Evolutionary conservation across 2,329 filamentous ascomycete species (phyloP), one percentile per base, ranked within the genome.

Genomic region (Macroventuria anomochaeta): DNA sequence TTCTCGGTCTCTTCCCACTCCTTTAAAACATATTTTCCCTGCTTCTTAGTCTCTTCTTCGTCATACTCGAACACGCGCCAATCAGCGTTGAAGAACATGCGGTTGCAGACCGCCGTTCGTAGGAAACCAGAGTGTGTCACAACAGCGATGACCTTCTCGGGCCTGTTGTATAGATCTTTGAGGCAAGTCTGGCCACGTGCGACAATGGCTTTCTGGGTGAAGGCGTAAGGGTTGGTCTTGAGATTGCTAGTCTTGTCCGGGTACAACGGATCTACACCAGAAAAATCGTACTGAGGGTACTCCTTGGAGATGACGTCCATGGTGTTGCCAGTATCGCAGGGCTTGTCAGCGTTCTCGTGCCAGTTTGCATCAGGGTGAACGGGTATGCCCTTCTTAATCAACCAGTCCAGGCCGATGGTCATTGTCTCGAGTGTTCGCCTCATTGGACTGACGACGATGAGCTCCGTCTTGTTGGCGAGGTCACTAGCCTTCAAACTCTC

Each of bases 51-150:
- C 65, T 83, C 79, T 3, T 68, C 72, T 5, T 72, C 72, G 2
- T 71, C 77, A 59, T 85, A 85, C 15, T 83, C 79, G 62, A 88
- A 88, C 25, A 88, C 75, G 11, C 86, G 80, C 69, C 85, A 89
- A 63, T 89, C 86, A 10, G 82, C 83, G 57, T 88, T 88, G 67
- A 81, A 82, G 52, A 73, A 77, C 46, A 69, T 62, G 18, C 70
- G 65, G 34, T 84, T 81, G 7, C 78, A 80, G 7, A 88, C 80
- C 7, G 80, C 84, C 3, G 77, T 69, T n/a, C 85, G 75, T 57
- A 89, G 62, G 67, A 88, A 89, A 0, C 81, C 85, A 2, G 86
- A 85, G 72, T 89, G 86, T 1, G 83, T 83, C 3, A 89, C 85
- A 0, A 89, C 85, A 8, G 86, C 78, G 47, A 89, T 79, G 44